A percentile compares a stretch with the other conserved stretches of the same genome.
phyloP scores from a whole-genome alignment of 2,329 filamentous ascomycete genomes.

The Beauveria australis region DNA sequence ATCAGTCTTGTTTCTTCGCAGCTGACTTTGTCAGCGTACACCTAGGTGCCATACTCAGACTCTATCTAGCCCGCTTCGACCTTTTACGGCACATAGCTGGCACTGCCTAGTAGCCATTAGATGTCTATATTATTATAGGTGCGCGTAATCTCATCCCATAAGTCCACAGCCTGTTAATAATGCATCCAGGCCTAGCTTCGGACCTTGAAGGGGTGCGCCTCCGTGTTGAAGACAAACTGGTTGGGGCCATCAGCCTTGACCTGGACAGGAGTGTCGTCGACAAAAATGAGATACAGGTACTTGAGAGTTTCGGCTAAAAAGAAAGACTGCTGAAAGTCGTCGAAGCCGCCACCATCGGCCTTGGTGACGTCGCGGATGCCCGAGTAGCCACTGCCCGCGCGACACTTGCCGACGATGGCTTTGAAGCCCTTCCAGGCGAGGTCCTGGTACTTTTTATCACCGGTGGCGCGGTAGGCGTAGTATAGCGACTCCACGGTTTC shows the following conservation, averaged over 20 bases:
- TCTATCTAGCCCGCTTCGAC: too few species aligned
- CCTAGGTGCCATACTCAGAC: neutral
- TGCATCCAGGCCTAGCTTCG: neutral
- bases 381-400: conserved; percentile 58
- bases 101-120: neutral
- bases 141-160: neutral
- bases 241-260: conserved; percentile 37
- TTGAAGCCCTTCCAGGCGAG: conserved; percentile 77
- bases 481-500: conserved; percentile 81
- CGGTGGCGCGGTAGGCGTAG: conserved; percentile 77
- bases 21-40: neutral
- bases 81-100: too few species aligned
- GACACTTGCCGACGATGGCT: conserved; percentile 55
- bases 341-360: conserved; percentile 48
- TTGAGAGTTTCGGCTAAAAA: conserved; percentile 84
- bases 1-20: neutral
- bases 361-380: conserved; percentile 59
- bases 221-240: conserved; percentile 42
- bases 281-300: conserved; percentile 68
- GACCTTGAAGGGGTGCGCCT: conserved; percentile 35
- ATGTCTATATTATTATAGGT: too few species aligned
- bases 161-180: neutral
- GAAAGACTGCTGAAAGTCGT: conserved; percentile 77
- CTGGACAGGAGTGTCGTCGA: conserved; percentile 48
- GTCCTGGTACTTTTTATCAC: conserved; percentile 67